Conservation (phyloP, 1,284 basidiomycete species). For the Anthracocystis walkeri region DNA sequence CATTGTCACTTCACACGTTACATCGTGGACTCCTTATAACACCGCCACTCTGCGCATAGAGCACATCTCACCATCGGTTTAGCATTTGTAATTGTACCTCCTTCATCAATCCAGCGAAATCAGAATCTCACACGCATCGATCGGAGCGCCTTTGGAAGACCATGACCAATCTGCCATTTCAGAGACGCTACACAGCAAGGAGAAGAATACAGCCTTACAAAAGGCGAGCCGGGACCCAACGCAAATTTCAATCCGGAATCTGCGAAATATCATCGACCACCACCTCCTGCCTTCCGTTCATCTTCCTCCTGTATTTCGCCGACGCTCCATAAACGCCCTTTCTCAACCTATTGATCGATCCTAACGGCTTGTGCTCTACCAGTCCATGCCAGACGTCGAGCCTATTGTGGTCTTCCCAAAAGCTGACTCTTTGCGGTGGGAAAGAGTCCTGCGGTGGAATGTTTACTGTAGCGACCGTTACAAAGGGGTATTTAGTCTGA, state of each 20-base stretch:
- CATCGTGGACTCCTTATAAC: no score
- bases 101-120: not conserved
- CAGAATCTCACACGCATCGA: not conserved
- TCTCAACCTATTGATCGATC: conserved; percentile 57
- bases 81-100: conserved; percentile 19
- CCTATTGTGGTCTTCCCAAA: conserved; percentile 61
- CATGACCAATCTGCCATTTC: not conserved
- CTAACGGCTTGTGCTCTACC: conserved; percentile 53
- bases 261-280: conserved; percentile 36
- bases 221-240: no score
- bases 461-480: conserved; percentile 51
- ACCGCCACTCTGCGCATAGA: no score
- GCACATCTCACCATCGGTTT: no score
- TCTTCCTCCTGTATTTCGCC: conserved; percentile 19
- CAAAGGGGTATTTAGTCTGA: conserved; percentile 58
- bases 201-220: not conserved
- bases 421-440: conserved; percentile 42
- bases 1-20: not conserved
- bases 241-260: conserved; percentile 33
- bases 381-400: conserved; percentile 61
- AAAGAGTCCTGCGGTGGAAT: conserved; percentile 61
- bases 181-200: not conserved
- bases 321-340: conserved; percentile 55
- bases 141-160: not conserved
- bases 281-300: conserved; percentile 41